phyloP scores from a whole-genome alignment of 768 basidiomycete genomes.

The Zangia roseola region DNA sequence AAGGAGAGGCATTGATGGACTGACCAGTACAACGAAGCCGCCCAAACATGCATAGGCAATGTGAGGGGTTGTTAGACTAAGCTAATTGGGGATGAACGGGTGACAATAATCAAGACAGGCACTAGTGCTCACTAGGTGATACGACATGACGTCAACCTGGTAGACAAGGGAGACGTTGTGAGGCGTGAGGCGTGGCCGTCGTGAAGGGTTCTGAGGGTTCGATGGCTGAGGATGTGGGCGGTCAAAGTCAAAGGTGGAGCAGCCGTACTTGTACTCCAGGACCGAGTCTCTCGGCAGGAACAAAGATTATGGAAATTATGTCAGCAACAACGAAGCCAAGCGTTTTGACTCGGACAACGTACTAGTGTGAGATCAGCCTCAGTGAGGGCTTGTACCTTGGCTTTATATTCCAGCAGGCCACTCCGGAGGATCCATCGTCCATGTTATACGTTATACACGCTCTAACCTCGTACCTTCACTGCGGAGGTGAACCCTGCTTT shows the following conservation, averaged over 20 bases:
- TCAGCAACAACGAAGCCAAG: constrained; percentile 8
- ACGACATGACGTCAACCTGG: constrained; percentile 41
- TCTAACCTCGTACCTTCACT: constrained; percentile 12
- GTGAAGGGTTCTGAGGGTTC: not conserved
- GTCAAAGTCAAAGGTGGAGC: constrained; percentile 2
- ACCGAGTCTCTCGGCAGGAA: constrained; percentile 6
- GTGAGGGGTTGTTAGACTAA: constrained; percentile 64
- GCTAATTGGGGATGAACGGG: constrained; percentile 11
- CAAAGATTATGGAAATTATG: constrained; percentile 13
- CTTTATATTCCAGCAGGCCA: constrained; percentile 4
- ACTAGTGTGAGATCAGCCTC: too few species aligned
- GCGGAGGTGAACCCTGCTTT: too few species aligned
- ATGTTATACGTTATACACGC: constrained; percentile 8
- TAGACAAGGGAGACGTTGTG: not conserved
- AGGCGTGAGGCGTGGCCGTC: constrained; percentile 3
- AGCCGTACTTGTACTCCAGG: too few species aligned
- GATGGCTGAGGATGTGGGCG: not conserved
- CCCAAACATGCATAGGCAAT: constrained; percentile 78
- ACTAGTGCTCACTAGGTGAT: constrained; percentile 45
- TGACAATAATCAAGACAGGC: not conserved
- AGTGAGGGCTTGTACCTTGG: not conserved
- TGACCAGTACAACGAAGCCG: constrained; percentile 74
- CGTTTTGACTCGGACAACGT: too few species aligned
- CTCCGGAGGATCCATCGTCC: not conserved
- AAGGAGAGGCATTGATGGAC: constrained; percentile 21